These are phyloP conservation scores for Tuber calosporum DNA, from an alignment of 495 filamentous ascomycete genomes.

Conservation along the genomic window DNA sequence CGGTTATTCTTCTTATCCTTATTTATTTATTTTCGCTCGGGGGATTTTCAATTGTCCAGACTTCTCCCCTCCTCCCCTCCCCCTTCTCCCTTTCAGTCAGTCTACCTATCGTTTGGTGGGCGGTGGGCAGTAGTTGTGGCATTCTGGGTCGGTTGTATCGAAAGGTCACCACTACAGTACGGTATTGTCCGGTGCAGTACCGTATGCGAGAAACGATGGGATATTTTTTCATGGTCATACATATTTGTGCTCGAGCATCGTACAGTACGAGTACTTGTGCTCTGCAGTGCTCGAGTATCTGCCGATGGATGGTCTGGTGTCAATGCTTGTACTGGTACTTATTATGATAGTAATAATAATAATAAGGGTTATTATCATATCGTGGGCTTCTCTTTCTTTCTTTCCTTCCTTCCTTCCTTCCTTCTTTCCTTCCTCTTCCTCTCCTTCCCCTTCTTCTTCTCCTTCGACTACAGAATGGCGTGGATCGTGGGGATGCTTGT, in stretches of 20 bases:
- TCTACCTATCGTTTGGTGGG: background rate
- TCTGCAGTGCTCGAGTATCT: no score
- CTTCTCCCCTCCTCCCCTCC: background rate
- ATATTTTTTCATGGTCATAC: background rate
- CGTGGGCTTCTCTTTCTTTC: background rate
- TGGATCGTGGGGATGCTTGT: background rate
- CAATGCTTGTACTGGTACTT: background rate
- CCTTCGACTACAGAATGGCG: background rate
- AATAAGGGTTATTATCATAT: background rate
- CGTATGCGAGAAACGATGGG: background rate
- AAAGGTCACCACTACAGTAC: no score
- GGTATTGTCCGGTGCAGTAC: no score
- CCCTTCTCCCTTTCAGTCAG: background rate
- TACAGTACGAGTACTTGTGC: no score
- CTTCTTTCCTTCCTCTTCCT: background rate
- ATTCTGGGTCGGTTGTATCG: no score
- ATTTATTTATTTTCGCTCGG: background rate
- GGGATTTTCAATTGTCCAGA: background rate
- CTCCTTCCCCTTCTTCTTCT: background rate
- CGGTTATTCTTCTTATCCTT: background rate
- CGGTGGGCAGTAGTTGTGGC: no score
- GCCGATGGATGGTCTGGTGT: conserved; percentile 1
- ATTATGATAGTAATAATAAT: no score
- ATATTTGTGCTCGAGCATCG: no score
- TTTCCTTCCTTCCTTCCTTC: no score